Evolutionary conservation across 2,329 filamentous ascomycete genomes (phyloP), one percentile per base, ranked within the genome.

Genomic region (Talaromyces sp.): DNA sequence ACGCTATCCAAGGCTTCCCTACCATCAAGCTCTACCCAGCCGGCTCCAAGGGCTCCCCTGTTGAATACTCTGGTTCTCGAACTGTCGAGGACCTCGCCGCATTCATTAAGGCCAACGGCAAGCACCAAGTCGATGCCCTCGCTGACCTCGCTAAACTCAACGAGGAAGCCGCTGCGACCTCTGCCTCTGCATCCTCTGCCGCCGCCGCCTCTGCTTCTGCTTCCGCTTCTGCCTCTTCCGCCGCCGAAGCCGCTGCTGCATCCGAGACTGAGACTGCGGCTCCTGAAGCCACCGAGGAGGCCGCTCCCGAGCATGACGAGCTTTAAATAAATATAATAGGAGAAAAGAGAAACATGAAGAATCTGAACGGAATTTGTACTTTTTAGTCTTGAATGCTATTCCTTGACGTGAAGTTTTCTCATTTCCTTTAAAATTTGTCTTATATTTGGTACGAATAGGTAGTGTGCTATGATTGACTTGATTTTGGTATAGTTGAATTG

Each of bases 11-110:
- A 80, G 95, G 95, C 69, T 99, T 99, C 90, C 95, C 95, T 65
- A 99, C 95, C 79, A 97, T 99, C 87, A 98, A 98, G 87, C 87
- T 99, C 71, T 99, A 88, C 90, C 87, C 92, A 69, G 95, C 95
- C 73, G 93, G 93, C 74, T 85, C 86, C 81, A 99, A 99, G 89
- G 85, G 86, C 75, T 84, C 88, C 71, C 91, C 95, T 66, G 80
- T 97, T 69, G 92, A 92, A 73, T 99, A 97, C 87, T 86, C 85
- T 70, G 95, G 95, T 73, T 87, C 89, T 70, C 92, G 95, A 75
- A 95, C 92, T 63, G 83, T 97, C 64, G 92, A 97, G 83, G 95
- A 98, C 78, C 87, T 99, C 67, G 89, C 91, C 75, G 86, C 89
- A 74, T 99, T 99, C 84, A 87, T 99, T 80, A 89, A 92, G 82